phyloP scores from a whole-genome alignment of 768 basidiomycete genomes.

The Tricholoma furcatifolium region DNA sequence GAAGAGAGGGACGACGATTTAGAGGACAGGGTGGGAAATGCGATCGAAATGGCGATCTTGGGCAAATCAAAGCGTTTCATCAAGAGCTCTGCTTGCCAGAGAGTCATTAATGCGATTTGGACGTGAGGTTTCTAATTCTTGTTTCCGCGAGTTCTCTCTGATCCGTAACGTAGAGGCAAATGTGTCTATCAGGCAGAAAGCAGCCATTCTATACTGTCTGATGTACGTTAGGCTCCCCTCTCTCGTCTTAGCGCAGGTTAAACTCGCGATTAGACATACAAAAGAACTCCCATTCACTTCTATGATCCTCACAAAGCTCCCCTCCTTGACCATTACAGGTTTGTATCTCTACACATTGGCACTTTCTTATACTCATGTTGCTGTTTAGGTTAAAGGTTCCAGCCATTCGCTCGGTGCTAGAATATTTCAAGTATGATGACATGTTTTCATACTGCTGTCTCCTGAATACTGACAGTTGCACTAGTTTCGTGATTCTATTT shows the following conservation, averaged over 20 bases:
- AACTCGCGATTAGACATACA: slow-evolving; percentile 69
- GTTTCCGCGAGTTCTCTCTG: not conserved
- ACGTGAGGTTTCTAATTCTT: slow-evolving; percentile 42
- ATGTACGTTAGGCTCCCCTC: slow-evolving; percentile 49
- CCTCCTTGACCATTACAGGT: slow-evolving; percentile 95
- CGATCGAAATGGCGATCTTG: slow-evolving; percentile 90
- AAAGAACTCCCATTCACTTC: slow-evolving; percentile 86
- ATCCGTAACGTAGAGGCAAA: slow-evolving; percentile 56
- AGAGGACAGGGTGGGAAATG: slow-evolving; percentile 84
- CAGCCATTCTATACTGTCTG: slow-evolving; percentile 85
- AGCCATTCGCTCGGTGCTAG: slow-evolving; percentile 84
- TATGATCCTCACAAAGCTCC: slow-evolving; percentile 95
- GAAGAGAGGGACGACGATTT: slow-evolving; percentile 69
- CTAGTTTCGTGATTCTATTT: slow-evolving; percentile 78
- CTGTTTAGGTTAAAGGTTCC: slow-evolving; percentile 83
- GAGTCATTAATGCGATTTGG: slow-evolving; percentile 85
- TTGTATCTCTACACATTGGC: slow-evolving; percentile 14
- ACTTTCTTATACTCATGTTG: not conserved
- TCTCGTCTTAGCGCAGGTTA: not conserved
- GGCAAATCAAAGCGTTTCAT: slow-evolving; percentile 87
- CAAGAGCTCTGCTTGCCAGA: slow-evolving; percentile 85
- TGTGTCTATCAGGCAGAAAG: slow-evolving; percentile 91
- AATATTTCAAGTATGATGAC: slow-evolving; percentile 72
- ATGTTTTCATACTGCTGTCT: not conserved
- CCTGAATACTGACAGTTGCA: slow-evolving; percentile 3